Evolutionary conservation across 805 yeast genomes (phyloP).

Genomic region (Kodamaea lidongshanica): DNA sequence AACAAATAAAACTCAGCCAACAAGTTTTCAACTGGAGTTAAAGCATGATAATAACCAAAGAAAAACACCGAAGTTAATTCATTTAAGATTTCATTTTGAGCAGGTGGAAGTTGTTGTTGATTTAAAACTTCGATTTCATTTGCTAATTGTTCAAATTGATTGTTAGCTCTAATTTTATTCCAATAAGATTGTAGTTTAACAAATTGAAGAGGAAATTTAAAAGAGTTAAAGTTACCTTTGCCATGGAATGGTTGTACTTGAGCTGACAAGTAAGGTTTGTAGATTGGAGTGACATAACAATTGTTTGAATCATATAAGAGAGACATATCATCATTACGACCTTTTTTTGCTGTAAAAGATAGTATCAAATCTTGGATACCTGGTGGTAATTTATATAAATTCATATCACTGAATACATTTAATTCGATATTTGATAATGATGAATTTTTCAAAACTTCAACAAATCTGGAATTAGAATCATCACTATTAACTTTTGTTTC

Average conservation of each 20-base stretch:
- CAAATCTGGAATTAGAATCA: slow-evolving; percentile 9
- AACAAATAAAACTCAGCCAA: slow-evolving; percentile 37
- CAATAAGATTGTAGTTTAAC: slow-evolving; percentile 34
- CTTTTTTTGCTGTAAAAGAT: slow-evolving; percentile 32
- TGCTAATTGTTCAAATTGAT: slow-evolving; percentile 28
- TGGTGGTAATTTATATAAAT: slow-evolving; percentile 32
- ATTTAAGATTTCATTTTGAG: slow-evolving; percentile 22
- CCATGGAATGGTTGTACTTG: slow-evolving; percentile 11
- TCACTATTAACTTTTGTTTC: slow-evolving; percentile 1
- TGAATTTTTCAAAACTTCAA: slow-evolving; percentile 28
- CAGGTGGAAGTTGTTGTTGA: slow-evolving; percentile 15
- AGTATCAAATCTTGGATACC: slow-evolving; percentile 38
- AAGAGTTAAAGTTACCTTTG: slow-evolving; percentile 3
- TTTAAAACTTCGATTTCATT: slow-evolving; percentile 23
- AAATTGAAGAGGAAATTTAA: slow-evolving; percentile 31
- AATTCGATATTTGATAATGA: slow-evolving; percentile 25
- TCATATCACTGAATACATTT: slow-evolving; percentile 29
- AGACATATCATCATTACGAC: slow-evolving; percentile 16
- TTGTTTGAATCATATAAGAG: slow-evolving; percentile 19
- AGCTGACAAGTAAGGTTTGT: slow-evolving; percentile 31
- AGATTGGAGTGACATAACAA: slow-evolving; percentile 23
- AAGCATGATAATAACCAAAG: slow-evolving; percentile 38
- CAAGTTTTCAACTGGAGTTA: slow-evolving; percentile 37
- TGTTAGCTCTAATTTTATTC: slow-evolving; percentile 33
- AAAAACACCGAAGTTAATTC: slow-evolving; percentile 36